These are phyloP conservation scores for Trichoderma koningii DNA, from an alignment of 2,329 filamentous ascomycete species.

Conservation along the genomic window DNA sequence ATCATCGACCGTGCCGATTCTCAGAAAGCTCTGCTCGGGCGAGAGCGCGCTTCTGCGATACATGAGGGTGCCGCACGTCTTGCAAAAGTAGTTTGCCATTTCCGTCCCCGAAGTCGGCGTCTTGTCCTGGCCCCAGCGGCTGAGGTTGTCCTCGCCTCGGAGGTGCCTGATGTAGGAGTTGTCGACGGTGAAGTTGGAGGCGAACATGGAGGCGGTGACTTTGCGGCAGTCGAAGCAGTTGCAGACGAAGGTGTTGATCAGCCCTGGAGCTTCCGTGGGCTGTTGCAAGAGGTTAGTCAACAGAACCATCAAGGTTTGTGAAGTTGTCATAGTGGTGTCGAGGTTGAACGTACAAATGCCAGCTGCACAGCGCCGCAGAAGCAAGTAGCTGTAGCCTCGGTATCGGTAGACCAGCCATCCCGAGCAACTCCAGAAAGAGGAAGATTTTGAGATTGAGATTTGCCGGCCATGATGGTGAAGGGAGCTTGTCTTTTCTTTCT, in stretches of 20 bases:
- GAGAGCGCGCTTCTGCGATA: slow-evolving; percentile 7
- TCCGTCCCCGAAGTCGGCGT: background rate
- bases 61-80: slow-evolving; percentile 24
- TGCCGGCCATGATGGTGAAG: background rate
- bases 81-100: slow-evolving; percentile 21
- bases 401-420: slow-evolving; percentile 22
- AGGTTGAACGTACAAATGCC: slow-evolving; percentile 4
- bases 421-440: slow-evolving; percentile 17
- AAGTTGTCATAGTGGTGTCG: background rate
- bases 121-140: slow-evolving; percentile 10
- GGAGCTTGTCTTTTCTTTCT: background rate
- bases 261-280: slow-evolving; percentile 12
- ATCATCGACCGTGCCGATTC: slow-evolving; percentile 22
- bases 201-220: slow-evolving; percentile 22
- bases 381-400: slow-evolving; percentile 19
- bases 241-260: slow-evolving; percentile 20
- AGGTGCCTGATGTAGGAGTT: slow-evolving; percentile 14
- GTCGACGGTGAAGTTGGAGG: slow-evolving; percentile 20
- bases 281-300: background rate
- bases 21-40: slow-evolving; percentile 5
- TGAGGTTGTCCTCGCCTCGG: slow-evolving; percentile 13
- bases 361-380: slow-evolving; percentile 22
- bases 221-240: slow-evolving; percentile 24
- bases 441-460: background rate
- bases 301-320: background rate